Conservation (phyloP, 2,329 filamentous ascomycete genomes). For the Fusarium stilboides region DNA sequence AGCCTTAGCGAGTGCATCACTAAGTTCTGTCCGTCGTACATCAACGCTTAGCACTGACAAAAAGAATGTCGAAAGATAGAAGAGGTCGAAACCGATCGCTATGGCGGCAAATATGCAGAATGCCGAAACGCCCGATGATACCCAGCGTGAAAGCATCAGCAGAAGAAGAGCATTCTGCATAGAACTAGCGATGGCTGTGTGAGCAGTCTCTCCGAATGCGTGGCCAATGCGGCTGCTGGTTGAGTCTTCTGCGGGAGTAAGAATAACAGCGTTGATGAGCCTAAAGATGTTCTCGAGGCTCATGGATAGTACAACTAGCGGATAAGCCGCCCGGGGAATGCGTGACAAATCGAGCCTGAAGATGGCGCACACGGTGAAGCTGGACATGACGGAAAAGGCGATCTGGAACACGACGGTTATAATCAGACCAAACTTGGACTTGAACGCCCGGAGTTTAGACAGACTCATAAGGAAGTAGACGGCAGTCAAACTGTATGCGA, state of each 20-base stretch:
- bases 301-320: slow-evolving; percentile 81
- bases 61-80: slow-evolving; percentile 86
- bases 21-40: slow-evolving; percentile 81
- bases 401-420: slow-evolving; percentile 80
- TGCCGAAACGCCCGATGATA: slow-evolving; percentile 78
- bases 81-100: slow-evolving; percentile 82
- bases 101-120: slow-evolving; percentile 85
- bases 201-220: slow-evolving; percentile 80
- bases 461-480: slow-evolving; percentile 78
- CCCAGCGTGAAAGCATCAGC: slow-evolving; percentile 74
- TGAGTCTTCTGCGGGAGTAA: slow-evolving; percentile 77
- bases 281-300: slow-evolving; percentile 85
- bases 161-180: slow-evolving; percentile 79
- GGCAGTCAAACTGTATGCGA: slow-evolving; percentile 75
- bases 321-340: slow-evolving; percentile 82
- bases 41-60: slow-evolving; percentile 84
- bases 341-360: slow-evolving; percentile 82
- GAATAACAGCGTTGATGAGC: slow-evolving; percentile 82
- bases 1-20: slow-evolving; percentile 76
- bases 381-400: slow-evolving; percentile 80
- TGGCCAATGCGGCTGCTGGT: slow-evolving; percentile 79
- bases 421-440: slow-evolving; percentile 81
- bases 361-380: slow-evolving; percentile 84
- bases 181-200: slow-evolving; percentile 77
- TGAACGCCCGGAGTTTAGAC: slow-evolving; percentile 79